Conservation (phyloP, 2,329 filamentous ascomycete species). For the Pseudopyricularia cyperi region DNA sequence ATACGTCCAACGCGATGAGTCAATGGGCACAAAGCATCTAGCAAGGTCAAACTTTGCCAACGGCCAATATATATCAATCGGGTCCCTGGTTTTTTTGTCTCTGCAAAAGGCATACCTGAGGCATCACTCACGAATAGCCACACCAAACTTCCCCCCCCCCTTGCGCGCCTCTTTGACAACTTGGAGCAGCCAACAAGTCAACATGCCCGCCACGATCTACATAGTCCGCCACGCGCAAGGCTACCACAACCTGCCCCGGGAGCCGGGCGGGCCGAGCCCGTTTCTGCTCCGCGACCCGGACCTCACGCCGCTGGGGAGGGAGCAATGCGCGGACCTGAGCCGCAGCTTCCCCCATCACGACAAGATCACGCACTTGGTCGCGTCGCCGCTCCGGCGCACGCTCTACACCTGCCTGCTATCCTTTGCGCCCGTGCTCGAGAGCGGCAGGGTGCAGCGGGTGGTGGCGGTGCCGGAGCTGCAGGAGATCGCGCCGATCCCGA, state of each 20-base stretch:
- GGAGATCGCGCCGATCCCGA: constrained; percentile 62
- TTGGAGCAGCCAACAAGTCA: neutral
- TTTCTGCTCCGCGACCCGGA: constrained; percentile 64
- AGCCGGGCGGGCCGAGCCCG: constrained; percentile 28
- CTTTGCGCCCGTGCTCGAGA: constrained; percentile 45
- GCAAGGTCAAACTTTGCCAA: too few relatives aligned
- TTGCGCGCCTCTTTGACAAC: too few relatives aligned
- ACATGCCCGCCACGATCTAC: constrained; percentile 44
- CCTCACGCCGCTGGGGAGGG: constrained; percentile 61
- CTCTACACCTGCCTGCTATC: constrained; percentile 62
- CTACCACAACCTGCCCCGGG: constrained; percentile 62
- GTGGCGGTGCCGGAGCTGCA: constrained; percentile 63
- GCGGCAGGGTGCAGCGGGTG: constrained; percentile 29
- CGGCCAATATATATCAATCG: too few relatives aligned
- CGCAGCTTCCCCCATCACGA: constrained; percentile 50
- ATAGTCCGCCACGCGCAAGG: constrained; percentile 66
- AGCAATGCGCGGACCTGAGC: constrained; percentile 57
- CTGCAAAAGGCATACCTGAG: too few relatives aligned
- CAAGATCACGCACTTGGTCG: constrained; percentile 55
- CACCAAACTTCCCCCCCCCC: too few relatives aligned
- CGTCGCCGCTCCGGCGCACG: constrained; percentile 71
- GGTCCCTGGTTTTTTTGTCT: too few relatives aligned
- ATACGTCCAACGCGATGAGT: too few relatives aligned
- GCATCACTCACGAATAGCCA: too few relatives aligned
- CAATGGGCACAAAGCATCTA: too few relatives aligned